Evolutionary conservation across 306 rosid species (phyloP).

Genomic region (Castanea mollissima): DNA sequence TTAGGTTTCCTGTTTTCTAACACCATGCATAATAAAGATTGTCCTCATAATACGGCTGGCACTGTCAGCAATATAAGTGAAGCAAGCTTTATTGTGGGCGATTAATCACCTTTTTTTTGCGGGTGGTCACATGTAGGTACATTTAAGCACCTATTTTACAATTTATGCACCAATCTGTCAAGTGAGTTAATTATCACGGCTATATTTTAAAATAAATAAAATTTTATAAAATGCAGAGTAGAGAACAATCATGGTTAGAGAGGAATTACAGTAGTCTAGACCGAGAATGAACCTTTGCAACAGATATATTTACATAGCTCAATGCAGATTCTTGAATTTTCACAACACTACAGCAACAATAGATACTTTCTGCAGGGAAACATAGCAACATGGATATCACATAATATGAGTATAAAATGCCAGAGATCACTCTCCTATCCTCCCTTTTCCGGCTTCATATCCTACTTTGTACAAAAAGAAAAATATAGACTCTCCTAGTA

Average conservation of each 20-base stretch:
- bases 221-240: not conserved
- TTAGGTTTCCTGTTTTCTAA: too few relatives aligned
- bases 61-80: too few relatives aligned
- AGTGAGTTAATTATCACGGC: not conserved
- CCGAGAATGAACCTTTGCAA: conserved; percentile 6
- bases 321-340: conserved; percentile 12
- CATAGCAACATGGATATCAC: not conserved
- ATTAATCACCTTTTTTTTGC: too few relatives aligned
- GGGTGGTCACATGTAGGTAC: not conserved
- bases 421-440: conserved; percentile 24
- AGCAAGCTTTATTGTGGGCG: too few relatives aligned
- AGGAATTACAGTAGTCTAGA: not conserved
- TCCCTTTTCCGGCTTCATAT: conserved; percentile 9
- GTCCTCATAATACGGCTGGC: not conserved
- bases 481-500: conserved; percentile 7
- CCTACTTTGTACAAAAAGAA: conserved; percentile 64
- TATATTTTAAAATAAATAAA: not conserved
- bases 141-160: not conserved
- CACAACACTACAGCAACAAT: conserved; percentile 18
- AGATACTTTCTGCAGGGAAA: conserved; percentile 15
- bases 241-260: not conserved
- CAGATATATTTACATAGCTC: conserved; percentile 33
- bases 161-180: not conserved
- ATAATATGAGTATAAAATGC: conserved; percentile 26
- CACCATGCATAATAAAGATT: not conserved